Conservation (phyloP, 108 stramenopile species). For the Cylindrotheca closterium region DNA sequence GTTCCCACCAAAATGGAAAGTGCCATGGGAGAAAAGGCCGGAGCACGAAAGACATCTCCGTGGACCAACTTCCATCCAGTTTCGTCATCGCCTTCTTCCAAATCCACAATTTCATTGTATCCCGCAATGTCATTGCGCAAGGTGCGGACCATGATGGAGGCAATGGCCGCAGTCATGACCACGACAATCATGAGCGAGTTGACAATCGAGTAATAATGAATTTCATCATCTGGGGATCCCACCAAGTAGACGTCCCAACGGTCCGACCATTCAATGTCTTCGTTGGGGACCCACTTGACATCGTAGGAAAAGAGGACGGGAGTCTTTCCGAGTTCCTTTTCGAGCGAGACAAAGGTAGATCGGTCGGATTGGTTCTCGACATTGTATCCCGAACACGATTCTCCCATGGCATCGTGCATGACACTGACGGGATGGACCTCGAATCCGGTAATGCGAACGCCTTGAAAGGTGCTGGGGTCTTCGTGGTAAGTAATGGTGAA, state of each 20-base stretch:
- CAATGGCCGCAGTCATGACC: constrained; percentile 88
- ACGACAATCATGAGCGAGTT: constrained; percentile 93
- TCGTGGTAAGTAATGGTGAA: constrained; percentile 80
- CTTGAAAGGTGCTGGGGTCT: constrained; percentile 43
- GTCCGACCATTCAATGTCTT: constrained; percentile 80
- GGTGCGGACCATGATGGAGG: constrained; percentile 82
- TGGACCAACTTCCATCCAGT: constrained; percentile 92
- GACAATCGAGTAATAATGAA: constrained; percentile 93
- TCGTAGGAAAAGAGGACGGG: constrained; percentile 79
- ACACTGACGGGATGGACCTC: constrained; percentile 84
- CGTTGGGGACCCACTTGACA: constrained; percentile 81
- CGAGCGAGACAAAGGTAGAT: constrained; percentile 39
- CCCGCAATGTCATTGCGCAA: constrained; percentile 82
- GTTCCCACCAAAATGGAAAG: constrained; percentile 79
- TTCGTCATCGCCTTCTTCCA: constrained; percentile 17
- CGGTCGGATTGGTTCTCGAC: constrained; percentile 32
- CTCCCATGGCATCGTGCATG: constrained; percentile 43
- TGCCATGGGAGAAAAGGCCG: constrained; percentile 58
- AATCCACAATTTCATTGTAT: constrained; percentile 80
- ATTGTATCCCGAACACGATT: constrained; percentile 63
- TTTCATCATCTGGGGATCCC: constrained; percentile 78
- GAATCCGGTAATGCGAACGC: constrained; percentile 88
- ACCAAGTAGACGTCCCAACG: constrained; percentile 94
- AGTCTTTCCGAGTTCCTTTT: constrained; percentile 18
- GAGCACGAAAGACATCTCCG: constrained; percentile 90